Evolutionary conservation across 2,329 filamentous ascomycete genomes (phyloP), one percentile per base, ranked within the genome.

Genomic region (Arthroderma uncinatum): DNA sequence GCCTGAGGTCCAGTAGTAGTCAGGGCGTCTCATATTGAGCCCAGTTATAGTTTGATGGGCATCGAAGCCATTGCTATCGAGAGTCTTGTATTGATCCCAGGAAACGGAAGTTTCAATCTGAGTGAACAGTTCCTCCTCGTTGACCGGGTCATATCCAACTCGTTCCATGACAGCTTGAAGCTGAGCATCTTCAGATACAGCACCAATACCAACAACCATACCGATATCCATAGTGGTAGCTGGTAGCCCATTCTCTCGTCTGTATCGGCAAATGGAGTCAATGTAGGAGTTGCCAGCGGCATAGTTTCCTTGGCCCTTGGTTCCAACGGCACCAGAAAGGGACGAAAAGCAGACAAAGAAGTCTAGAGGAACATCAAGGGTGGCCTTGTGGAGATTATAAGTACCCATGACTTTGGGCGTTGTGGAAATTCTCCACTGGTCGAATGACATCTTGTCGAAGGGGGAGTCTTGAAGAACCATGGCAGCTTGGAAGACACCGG

Each of bases 271-370:
- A 39, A 65, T 58, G 2, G 63, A 55, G 52, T 65, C 64, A 33
- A 63, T 58, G 30, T 63, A 65, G 4, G 59, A 58, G 39, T 65
- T 65, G 6, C 58, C 63, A 9, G 64, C 58, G 34, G 61, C 59
- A 53, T 65, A 65, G 48, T 61, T 62, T 37, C 33, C 60, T 53
- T 75, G 73, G 1, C 72, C 72, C 2, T 58, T 53, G 48, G 69
- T 71, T 0, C 73, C 73, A 0, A 66, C 62, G 0, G 74, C 64
- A 10, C 57, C 64, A 10, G 67, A 62, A 0, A 71, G 57, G 0
- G 72, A 74, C 0, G 68, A 70, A 52, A 73, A 67, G 12, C 70
- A 37, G 40, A 68, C 56, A 61, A 71, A 71, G 59, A 69, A 68
- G 55, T 70, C 68, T 0, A 70, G 54, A 1, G 65, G 60, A 37